Evolutionary conservation across 208 protist genomes (phyloP), one percentile per base, ranked within the genome.

Genomic region (Acanthamoeba sp.): DNA sequence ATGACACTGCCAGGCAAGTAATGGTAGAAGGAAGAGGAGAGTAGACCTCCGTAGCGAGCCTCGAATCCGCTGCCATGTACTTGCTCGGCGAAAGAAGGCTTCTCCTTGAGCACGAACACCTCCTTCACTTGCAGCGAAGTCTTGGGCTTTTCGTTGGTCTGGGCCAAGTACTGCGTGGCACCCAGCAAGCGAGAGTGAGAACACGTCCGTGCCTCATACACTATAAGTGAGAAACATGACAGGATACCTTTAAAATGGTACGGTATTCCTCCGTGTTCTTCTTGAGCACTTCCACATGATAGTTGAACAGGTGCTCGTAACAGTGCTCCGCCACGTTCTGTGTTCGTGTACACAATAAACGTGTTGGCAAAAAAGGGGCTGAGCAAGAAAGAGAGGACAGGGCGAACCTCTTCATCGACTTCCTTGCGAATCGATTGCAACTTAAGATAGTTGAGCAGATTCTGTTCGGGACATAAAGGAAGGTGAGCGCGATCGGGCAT

Each of bases 111-210:
- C 69, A 9, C 36, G 22, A 78, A 78, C 32, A 78, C 69, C 38
- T 78, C 69, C 36, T 78, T 78, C 20, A 78, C 69, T 42, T 78
- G 69, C 69, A 78, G 29, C 7, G 69, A 78, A 10, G 27, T 12
- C 69, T 78, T 78, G 69, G 69, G 69, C 20, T 10, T 38, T 1
- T 42, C 34, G 38, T 78, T 78, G 36, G 69, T 78, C 29, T 78
- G 6, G 14, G 34, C 69, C 32, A 78, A 20, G 69, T 78, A 78
- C 69, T 78, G 69, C n/a, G n/a, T n/a, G n/a, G n/a, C 34, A 78
- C 20, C 34, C 5, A 12, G 27, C 2, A 2, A 4, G 24, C 2
- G 27, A 66, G 27, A 66, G 59, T 55, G 34, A 38, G 34, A 40
- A 27, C 64, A 73, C 4, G 42, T 12, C 45, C 45, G 4, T 12